These are phyloP conservation scores for Kodamaea leandrae DNA, from an alignment of 805 yeast species.

Conservation along the genomic window DNA sequence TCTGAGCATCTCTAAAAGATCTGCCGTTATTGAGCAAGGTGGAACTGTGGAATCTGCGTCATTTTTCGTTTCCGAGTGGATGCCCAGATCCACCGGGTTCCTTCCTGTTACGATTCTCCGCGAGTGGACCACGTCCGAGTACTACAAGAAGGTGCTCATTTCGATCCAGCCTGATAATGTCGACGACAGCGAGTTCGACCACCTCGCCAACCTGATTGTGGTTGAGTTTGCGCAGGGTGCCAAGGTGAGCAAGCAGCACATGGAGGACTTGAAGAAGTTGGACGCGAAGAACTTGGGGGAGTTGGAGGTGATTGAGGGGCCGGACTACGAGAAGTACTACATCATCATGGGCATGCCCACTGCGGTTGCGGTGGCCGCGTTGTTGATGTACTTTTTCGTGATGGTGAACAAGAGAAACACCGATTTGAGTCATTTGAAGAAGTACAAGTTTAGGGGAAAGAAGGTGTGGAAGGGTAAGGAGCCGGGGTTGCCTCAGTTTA, in stretches of 20 bases:
- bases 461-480: slow-evolving; percentile 29
- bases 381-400: slow-evolving; percentile 65
- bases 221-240: slow-evolving; percentile 52
- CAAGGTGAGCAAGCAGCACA: slow-evolving; percentile 48
- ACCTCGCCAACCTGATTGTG: slow-evolving; percentile 41
- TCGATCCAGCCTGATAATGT: slow-evolving; percentile 72
- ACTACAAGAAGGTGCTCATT: slow-evolving; percentile 55
- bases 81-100: slow-evolving; percentile 57
- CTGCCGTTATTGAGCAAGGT: slow-evolving; percentile 38
- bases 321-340: slow-evolving; percentile 57
- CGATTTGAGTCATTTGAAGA: slow-evolving; percentile 42
- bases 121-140: slow-evolving; percentile 57
- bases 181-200: slow-evolving; percentile 63
- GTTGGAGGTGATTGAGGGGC: slow-evolving; percentile 43
- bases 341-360: slow-evolving; percentile 69
- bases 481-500: slow-evolving; percentile 30
- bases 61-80: slow-evolving; percentile 73
- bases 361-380: slow-evolving; percentile 55
- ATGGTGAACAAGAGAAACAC: slow-evolving; percentile 44
- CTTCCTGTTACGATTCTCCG: slow-evolving; percentile 58
- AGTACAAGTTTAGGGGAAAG: slow-evolving; percentile 25
- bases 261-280: slow-evolving; percentile 39
- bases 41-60: slow-evolving; percentile 37
- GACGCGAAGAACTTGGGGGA: slow-evolving; percentile 36
- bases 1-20: slow-evolving; percentile 17